Percentiles rank a stretch among this genome's conserved stretches.
These are phyloP conservation scores for Candida schatavii DNA, from an alignment of 805 yeast species.

Conservation along the genomic window DNA sequence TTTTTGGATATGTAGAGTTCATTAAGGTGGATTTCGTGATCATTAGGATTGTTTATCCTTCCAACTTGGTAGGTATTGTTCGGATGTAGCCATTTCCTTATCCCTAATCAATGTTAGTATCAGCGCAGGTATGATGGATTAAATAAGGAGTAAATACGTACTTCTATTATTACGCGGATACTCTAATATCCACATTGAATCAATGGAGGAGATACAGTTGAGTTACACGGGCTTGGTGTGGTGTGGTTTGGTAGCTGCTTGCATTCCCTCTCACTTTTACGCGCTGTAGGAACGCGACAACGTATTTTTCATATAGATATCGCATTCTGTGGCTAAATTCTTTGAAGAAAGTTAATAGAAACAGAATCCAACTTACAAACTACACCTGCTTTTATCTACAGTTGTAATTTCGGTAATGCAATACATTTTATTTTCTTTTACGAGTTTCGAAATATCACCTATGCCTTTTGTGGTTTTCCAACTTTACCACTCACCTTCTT, in stretches of 20 bases:
- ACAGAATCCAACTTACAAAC: too few species aligned
- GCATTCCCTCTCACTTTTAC: too few species aligned
- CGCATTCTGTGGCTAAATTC: too few species aligned
- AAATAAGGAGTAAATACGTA: background rate
- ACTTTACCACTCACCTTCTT: conserved; percentile 16
- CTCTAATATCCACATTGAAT: conserved; percentile 5
- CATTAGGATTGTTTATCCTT: background rate
- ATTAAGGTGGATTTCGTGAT: conserved; percentile 1
- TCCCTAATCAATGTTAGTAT: background rate
- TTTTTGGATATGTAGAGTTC: conserved; percentile 5
- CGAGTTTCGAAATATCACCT: background rate
- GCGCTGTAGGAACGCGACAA: too few species aligned
- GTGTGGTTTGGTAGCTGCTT: too few species aligned
- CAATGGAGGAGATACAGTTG: too few species aligned
- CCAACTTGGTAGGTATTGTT: conserved; percentile 2
- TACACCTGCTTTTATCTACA: too few species aligned
- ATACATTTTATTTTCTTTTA: conserved; percentile 6
- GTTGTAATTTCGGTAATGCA: too few species aligned
- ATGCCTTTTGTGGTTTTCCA: conserved; percentile 12
- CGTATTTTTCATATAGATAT: too few species aligned
- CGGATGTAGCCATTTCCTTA: conserved; percentile 3
- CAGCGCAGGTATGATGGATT: background rate
- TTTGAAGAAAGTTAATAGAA: too few species aligned
- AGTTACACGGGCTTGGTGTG: too few species aligned
- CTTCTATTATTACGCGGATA: conserved; percentile 2